These are phyloP conservation scores for Quercus parvula DNA, from an alignment of 306 rosid genomes.

Conservation along the genomic window DNA sequence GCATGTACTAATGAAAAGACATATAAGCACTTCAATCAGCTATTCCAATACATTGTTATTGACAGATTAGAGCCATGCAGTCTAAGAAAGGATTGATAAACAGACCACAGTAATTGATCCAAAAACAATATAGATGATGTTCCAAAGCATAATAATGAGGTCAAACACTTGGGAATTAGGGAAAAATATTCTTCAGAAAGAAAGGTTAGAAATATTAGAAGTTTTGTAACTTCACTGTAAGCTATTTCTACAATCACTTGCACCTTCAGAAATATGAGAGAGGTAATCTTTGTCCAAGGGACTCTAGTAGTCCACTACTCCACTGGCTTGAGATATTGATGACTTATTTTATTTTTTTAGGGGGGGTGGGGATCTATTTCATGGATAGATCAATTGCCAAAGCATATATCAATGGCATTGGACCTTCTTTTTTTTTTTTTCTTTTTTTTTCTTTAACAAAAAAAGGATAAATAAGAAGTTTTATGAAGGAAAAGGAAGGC, in stretches of 20 bases:
- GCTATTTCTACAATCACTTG: neutral
- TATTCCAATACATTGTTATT: constrained; percentile 4
- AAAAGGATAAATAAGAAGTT: no score
- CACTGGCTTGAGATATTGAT: neutral
- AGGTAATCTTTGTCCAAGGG: neutral
- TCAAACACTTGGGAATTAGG: neutral
- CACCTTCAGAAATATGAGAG: neutral
- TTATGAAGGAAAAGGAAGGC: neutral
- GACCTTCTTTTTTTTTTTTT: neutral
- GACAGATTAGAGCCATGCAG: neutral
- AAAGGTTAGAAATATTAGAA: neutral
- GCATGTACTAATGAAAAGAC: neutral
- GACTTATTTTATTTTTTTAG: neutral
- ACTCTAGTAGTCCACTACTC: neutral
- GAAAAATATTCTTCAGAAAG: neutral
- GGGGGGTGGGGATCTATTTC: neutral
- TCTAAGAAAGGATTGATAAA: neutral
- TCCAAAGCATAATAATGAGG: no score
- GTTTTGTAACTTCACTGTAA: neutral
- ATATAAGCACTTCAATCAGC: neutral
- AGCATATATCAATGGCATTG: neutral
- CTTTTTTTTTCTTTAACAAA: no score
- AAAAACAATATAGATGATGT: no score
- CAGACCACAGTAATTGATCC: no score
- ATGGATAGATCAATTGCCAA: neutral